These are phyloP conservation scores for Chaetomium tenue DNA, from an alignment of 495 filamentous ascomycete genomes.

Conservation along the genomic window DNA sequence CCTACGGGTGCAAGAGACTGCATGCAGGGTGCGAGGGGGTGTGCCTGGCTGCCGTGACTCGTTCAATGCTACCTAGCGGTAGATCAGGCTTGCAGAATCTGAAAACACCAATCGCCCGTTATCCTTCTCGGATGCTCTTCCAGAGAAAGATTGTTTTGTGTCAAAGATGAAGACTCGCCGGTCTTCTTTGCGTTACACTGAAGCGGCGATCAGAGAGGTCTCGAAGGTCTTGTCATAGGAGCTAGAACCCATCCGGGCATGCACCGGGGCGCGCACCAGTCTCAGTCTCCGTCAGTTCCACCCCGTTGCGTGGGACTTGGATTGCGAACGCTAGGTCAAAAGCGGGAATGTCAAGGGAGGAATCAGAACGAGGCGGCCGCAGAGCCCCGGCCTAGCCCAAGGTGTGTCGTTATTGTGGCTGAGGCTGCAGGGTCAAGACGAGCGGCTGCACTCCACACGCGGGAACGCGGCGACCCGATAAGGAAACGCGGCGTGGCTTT, in stretches of 20 bases:
- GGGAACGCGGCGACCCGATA: constrained; percentile 13
- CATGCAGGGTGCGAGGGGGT: background rate
- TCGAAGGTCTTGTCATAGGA: background rate
- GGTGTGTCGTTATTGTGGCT: constrained; percentile 11
- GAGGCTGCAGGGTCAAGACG: background rate
- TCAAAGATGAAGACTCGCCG: background rate
- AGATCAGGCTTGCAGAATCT: background rate
- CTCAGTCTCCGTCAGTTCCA: background rate
- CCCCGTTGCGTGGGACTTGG: background rate
- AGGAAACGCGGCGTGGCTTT: constrained; percentile 11
- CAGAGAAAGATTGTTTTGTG: background rate
- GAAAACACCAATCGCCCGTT: background rate
- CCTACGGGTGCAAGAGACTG: no score
- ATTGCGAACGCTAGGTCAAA: background rate
- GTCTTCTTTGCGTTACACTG: background rate
- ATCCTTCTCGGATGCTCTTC: background rate
- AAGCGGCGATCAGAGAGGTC: background rate
- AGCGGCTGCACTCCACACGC: background rate
- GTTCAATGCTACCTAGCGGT: background rate
- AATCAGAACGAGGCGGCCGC: constrained; percentile 4
- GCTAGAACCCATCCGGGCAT: no score
- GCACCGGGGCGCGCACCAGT: background rate
- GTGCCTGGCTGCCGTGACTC: background rate
- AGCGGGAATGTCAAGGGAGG: background rate
- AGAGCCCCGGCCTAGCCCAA: background rate